Evolutionary conservation across 495 filamentous ascomycete species (phyloP).

Genomic region (Talaromyces ruber): DNA sequence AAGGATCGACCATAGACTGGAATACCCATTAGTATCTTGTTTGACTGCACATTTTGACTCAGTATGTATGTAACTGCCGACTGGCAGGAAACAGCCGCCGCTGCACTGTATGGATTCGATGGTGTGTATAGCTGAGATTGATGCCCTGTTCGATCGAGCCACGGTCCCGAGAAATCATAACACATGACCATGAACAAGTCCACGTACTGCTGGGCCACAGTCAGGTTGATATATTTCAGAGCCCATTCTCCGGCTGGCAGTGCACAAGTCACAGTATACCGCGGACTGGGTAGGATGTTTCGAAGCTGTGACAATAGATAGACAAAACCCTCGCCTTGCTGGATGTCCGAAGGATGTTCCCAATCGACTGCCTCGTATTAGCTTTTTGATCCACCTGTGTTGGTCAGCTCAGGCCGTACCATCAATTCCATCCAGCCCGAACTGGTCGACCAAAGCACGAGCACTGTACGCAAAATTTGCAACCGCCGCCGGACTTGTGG

Average conservation of each 20-base stretch:
- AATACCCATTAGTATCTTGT: slow-evolving; percentile 73
- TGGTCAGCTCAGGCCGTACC: slow-evolving; percentile 39
- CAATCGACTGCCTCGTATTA: slow-evolving; percentile 63
- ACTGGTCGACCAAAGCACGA: slow-evolving; percentile 60
- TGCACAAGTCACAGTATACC: slow-evolving; percentile 70
- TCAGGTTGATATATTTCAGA: slow-evolving; percentile 68
- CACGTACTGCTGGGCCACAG: slow-evolving; percentile 52
- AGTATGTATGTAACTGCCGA: slow-evolving; percentile 59
- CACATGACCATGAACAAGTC: slow-evolving; percentile 79
- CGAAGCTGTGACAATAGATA: slow-evolving; percentile 61
- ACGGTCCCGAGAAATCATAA: slow-evolving; percentile 82
- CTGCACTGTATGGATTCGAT: slow-evolving; percentile 29
- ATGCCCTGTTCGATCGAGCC: slow-evolving; percentile 62
- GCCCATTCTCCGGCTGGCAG: slow-evolving; percentile 72
- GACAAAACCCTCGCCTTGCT: slow-evolving; percentile 67
- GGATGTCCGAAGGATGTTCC: slow-evolving; percentile 68
- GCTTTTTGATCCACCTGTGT: neutral
- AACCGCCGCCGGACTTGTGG: slow-evolving; percentile 47
- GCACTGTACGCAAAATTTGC: slow-evolving; percentile 70
- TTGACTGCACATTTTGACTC: slow-evolving; percentile 55
- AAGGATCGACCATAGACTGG: slow-evolving; percentile 80
- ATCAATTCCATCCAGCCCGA: slow-evolving; percentile 78
- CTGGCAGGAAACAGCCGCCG: slow-evolving; percentile 53
- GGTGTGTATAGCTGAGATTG: slow-evolving; percentile 72
- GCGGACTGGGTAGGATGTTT: slow-evolving; percentile 60